Conservation (phyloP, 78 protist genomes). For the Diacronema lutheri region DNA sequence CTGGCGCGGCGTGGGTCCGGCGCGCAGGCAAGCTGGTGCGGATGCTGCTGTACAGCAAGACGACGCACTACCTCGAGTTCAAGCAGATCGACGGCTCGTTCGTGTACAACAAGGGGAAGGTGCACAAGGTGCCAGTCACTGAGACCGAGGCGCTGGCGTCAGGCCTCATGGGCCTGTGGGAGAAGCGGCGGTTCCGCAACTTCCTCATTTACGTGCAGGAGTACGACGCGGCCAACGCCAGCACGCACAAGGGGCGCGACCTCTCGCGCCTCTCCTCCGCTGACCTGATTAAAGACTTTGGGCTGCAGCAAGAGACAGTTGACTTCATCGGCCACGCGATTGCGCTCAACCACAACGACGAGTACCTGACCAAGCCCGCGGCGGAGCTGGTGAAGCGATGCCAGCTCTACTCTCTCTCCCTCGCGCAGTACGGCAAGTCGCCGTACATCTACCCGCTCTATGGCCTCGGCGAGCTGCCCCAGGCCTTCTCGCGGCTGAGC, state of each 20-base stretch:
- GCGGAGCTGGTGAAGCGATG: conserved; percentile 53
- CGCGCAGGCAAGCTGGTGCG: conserved; percentile 75
- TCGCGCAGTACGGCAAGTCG: conserved; percentile 63
- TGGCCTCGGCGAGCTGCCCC: conserved; percentile 97
- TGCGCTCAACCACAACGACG: conserved; percentile 87
- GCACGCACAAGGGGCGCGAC: neutral
- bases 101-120: conserved; percentile 39
- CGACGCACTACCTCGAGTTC: conserved; percentile 94
- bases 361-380: conserved; percentile 76
- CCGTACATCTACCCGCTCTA: conserved; percentile 98
- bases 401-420: conserved; percentile 81
- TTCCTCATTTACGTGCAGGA: conserved; percentile 78
- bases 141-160: conserved; percentile 86
- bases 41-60: conserved; percentile 85
- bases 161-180: conserved; percentile 69
- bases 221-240: conserved; percentile 63
- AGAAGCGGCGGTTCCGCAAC: conserved; percentile 82
- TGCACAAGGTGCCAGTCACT: conserved; percentile 93
- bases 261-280: conserved; percentile 37
- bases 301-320: conserved; percentile 75
- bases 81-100: conserved; percentile 38
- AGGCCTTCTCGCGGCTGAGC: conserved; percentile 79
- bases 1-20: too few relatives aligned
- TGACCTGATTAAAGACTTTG: conserved; percentile 79
- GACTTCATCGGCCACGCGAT: conserved; percentile 97